phyloP scores from a whole-genome alignment of 2,329 filamentous ascomycete species.

The Parastagonospora avenae region DNA sequence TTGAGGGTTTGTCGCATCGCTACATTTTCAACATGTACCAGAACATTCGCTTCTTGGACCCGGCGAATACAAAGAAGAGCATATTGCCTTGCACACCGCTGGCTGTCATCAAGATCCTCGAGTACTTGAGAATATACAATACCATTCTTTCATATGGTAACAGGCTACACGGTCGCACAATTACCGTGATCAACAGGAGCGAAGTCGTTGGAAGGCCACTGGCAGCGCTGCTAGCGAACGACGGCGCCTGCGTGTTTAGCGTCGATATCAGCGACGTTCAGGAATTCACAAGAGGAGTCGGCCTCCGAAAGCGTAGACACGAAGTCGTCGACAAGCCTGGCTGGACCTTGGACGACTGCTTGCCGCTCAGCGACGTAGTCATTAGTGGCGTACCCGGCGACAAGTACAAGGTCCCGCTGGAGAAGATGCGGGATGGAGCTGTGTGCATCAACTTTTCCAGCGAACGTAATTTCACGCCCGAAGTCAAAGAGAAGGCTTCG shows the following conservation, averaged over 20 bases:
- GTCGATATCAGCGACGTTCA: slow-evolving; percentile 92
- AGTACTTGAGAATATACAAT: slow-evolving; percentile 96
- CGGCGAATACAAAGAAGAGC: slow-evolving; percentile 79
- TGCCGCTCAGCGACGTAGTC: slow-evolving; percentile 89
- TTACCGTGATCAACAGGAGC: slow-evolving; percentile 94
- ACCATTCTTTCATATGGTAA: slow-evolving; percentile 91
- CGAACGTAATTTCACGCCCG: slow-evolving; percentile 88
- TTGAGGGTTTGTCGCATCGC: slow-evolving; percentile 90
- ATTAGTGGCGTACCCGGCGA: slow-evolving; percentile 91
- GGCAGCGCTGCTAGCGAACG: slow-evolving; percentile 91
- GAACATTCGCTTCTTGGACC: slow-evolving; percentile 93
- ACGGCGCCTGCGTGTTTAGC: slow-evolving; percentile 93
- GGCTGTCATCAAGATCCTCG: slow-evolving; percentile 94
- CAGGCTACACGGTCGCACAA: slow-evolving; percentile 87
- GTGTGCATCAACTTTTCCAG: slow-evolving; percentile 99
- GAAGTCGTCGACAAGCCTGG: slow-evolving; percentile 83
- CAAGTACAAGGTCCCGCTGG: slow-evolving; percentile 85
- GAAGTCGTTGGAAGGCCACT: slow-evolving; percentile 95
- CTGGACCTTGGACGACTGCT: slow-evolving; percentile 78
- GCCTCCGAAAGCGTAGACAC: slow-evolving; percentile 83
- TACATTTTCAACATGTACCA: slow-evolving; percentile 99
- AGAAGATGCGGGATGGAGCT: slow-evolving; percentile 82
- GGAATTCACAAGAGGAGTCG: slow-evolving; percentile 86
- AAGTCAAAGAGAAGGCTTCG: slow-evolving; percentile 91
- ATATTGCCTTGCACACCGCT: slow-evolving; percentile 95